phyloP scores from a whole-genome alignment of 352 stramenopile genomes.

The Phytophthora sojae region DNA sequence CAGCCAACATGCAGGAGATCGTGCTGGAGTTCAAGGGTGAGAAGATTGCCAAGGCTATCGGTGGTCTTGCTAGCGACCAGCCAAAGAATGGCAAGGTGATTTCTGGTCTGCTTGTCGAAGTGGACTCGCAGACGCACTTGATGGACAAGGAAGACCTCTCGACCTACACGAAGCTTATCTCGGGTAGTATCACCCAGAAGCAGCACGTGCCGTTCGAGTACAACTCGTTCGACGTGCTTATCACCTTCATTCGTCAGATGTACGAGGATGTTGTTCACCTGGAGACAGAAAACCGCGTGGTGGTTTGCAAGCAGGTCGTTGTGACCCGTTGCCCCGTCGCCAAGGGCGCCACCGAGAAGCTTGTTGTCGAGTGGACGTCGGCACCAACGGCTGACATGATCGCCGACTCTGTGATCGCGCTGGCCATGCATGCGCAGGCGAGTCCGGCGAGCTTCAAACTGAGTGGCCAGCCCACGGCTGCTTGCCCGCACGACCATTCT shows the following conservation, averaged over 20 bases:
- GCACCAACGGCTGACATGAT: slow-evolving; percentile 96
- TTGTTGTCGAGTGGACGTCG: slow-evolving; percentile 90
- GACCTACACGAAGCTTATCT: slow-evolving; percentile 87
- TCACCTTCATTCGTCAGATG: slow-evolving; percentile 86
- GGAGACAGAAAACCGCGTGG: slow-evolving; percentile 62
- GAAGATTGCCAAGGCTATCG: slow-evolving; percentile 90
- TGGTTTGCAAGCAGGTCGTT: slow-evolving; percentile 78
- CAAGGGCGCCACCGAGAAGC: slow-evolving; percentile 42
- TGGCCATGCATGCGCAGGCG: slow-evolving; percentile 95
- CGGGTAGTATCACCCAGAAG: slow-evolving; percentile 81
- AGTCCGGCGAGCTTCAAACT: slow-evolving; percentile 87
- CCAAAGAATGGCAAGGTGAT: slow-evolving; percentile 83
- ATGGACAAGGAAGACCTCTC: slow-evolving; percentile 89
- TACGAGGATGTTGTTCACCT: slow-evolving; percentile 76
- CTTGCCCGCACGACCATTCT: slow-evolving; percentile 83
- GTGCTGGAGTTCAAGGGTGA: slow-evolving; percentile 90
- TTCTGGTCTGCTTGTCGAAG: slow-evolving; percentile 84
- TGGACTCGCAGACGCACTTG: slow-evolving; percentile 86
- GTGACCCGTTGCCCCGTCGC: slow-evolving; percentile 58
- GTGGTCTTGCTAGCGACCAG: slow-evolving; percentile 70
- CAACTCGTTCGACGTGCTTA: slow-evolving; percentile 82
- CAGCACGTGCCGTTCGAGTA: slow-evolving; percentile 88
- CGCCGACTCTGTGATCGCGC: slow-evolving; percentile 95
- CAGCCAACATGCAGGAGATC: slow-evolving; percentile 90
- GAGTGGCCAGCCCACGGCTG: slow-evolving; percentile 72